Base-by-base conservation (phyloP, 2,329 filamentous ascomycete genomes). In the Phaeoacremonium minimum region DNA sequence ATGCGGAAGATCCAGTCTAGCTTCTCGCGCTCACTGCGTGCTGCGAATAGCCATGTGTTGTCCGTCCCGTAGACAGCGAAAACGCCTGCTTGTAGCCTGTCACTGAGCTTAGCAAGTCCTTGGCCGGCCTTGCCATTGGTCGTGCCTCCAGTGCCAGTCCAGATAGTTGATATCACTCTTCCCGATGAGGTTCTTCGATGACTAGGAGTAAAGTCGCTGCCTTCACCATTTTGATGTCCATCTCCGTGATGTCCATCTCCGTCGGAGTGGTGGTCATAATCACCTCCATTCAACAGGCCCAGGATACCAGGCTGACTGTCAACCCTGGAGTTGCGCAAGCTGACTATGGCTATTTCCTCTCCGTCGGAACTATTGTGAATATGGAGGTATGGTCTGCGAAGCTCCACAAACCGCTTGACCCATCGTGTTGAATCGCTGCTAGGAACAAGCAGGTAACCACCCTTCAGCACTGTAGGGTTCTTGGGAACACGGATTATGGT, bases 1-100 rank as follows among this genome's bases (percentile, higher is more conserved):
- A 98, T 88, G 53, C 85, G 84, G 60, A 94, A 77, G 49, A 98
- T 95, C 93, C 93, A 98, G 58, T 97, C 93, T 49, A 90, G 83
- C 70, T 96, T 95, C 60, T 96, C 90, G 33, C 83, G 76, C 66
- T 96, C 91, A 51, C 81, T 91, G 40, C 89, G 75, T 16, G 89
- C 87, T 12, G 89, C 87, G 60, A 98, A 97, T 28, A 98, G 71
- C 77, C 90, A 98, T 19, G 90, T 95, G 61, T 96, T 96, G 58
- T 93, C 85, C 41, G 85, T 87, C 29, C 87, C 91, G 56, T 97
- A 98, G 34, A 98, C 79, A 11, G 93, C 93, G 71, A 95, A 98
- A 28, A 97, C 86, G 46, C 85, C 84, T 4, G 80, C 74, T 50
- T 78, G 75, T 59, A 74, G 66, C 60, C 78, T 60, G 52, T 77